These are phyloP conservation scores for Yamadazyma blattariae DNA, from an alignment of 1,139 yeast genomes.

Conservation along the genomic window DNA sequence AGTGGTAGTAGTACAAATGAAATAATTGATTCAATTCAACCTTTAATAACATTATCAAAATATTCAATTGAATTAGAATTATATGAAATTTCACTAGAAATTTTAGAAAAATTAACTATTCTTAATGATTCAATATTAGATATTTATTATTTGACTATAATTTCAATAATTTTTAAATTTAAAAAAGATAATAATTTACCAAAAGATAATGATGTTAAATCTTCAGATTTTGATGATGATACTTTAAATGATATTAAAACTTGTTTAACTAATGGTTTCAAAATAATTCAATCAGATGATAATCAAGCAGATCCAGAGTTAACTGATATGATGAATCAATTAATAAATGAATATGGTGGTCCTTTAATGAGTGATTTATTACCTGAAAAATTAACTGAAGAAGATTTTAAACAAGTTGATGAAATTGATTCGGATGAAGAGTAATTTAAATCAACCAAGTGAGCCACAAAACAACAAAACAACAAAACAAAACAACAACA, in stretches of 20 bases:
- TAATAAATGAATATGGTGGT: slow-evolving; percentile 60
- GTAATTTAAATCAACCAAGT: slow-evolving; percentile 1
- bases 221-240: slow-evolving; percentile 26
- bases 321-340: slow-evolving; percentile 45
- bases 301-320: slow-evolving; percentile 50
- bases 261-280: slow-evolving; percentile 56
- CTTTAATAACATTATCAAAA: slow-evolving; percentile 66
- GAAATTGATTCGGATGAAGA: slow-evolving; percentile 26
- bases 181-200: slow-evolving; percentile 33
- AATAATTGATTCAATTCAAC: slow-evolving; percentile 63
- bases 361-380: slow-evolving; percentile 46
- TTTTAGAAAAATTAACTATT: slow-evolving; percentile 62
- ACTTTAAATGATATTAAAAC: slow-evolving; percentile 44
- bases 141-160: slow-evolving; percentile 76
- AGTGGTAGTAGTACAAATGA: slow-evolving; percentile 43
- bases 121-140: slow-evolving; percentile 84
- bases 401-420: slow-evolving; percentile 45
- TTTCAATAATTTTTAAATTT: slow-evolving; percentile 62
- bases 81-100: slow-evolving; percentile 61
- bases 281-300: slow-evolving; percentile 42
- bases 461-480: not conserved
- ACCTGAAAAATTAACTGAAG: slow-evolving; percentile 41
- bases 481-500: too few species aligned
- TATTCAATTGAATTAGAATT: slow-evolving; percentile 75
- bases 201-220: slow-evolving; percentile 32